phyloP scores from a whole-genome alignment of 257 asterid genomes.

The Capsicum baccatum region DNA sequence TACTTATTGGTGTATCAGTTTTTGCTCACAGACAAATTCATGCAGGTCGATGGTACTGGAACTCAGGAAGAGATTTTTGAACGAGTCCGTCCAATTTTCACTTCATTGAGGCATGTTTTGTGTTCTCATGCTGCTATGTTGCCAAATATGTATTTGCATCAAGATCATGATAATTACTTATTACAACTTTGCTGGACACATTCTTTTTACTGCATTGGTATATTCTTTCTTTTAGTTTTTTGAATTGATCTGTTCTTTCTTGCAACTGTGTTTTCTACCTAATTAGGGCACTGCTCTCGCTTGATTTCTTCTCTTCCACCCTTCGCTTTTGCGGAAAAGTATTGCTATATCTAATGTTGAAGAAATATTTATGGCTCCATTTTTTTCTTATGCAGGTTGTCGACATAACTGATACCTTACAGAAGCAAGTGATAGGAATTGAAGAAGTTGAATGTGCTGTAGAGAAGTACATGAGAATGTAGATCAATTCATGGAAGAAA shows the following conservation, averaged over 20 bases:
- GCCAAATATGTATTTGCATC: background rate
- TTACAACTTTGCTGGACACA: background rate
- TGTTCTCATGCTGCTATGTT: background rate
- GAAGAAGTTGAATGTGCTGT: conserved; percentile 10
- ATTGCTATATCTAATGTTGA: background rate
- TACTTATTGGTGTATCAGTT: background rate
- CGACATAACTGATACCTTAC: background rate
- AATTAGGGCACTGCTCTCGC: background rate
- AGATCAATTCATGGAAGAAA: conserved; percentile 3
- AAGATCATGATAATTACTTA: background rate
- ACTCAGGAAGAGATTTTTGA: conserved; percentile 84
- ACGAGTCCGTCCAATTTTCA: conserved; percentile 71
- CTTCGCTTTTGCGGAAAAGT: background rate
- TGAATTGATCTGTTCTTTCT: background rate
- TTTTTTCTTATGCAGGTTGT: background rate
- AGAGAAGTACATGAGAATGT: background rate
- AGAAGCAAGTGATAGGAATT: background rate
- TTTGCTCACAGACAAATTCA: conserved; percentile 15
- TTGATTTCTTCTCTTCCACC: background rate
- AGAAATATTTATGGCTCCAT: background rate
- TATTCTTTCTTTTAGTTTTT: background rate
- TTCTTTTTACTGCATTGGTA: background rate
- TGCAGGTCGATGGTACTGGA: conserved; percentile 89
- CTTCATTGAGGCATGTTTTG: conserved; percentile 56
- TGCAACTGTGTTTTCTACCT: background rate